These are phyloP conservation scores for Hericium coralloides DNA, from an alignment of 768 basidiomycete species.

Conservation along the genomic window DNA sequence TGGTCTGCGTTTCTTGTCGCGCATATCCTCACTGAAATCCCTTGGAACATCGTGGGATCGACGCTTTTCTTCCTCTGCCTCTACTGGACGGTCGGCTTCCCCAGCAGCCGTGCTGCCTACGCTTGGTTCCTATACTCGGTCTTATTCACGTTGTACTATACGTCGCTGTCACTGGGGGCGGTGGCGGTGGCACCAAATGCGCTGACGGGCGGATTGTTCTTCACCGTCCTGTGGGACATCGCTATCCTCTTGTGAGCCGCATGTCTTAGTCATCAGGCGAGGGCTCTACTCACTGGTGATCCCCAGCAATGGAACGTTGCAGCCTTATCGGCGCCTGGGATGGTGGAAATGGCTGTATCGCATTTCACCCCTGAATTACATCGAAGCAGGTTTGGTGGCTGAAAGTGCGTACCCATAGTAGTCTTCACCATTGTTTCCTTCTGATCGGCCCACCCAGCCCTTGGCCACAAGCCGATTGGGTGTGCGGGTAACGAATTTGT, in stretches of 20 bases:
- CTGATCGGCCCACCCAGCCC: slow-evolving; percentile 25
- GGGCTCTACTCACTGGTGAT: background rate
- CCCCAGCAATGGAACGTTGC: slow-evolving; percentile 37
- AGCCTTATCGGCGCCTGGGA: slow-evolving; percentile 32
- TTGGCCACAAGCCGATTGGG: slow-evolving; percentile 38
- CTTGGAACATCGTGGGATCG: slow-evolving; percentile 32
- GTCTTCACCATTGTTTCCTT: background rate
- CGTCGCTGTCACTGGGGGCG: background rate
- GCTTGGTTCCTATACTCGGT: slow-evolving; percentile 30
- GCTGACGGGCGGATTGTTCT: background rate
- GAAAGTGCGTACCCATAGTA: slow-evolving; percentile 30
- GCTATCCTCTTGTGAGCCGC: slow-evolving; percentile 32
- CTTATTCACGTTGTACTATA: slow-evolving; percentile 30
- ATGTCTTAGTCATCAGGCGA: background rate
- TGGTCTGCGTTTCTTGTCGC: slow-evolving; percentile 29
- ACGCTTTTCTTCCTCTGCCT: slow-evolving; percentile 38
- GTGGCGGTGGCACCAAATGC: background rate
- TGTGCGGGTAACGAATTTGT: slow-evolving; percentile 57
- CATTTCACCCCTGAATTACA: slow-evolving; percentile 26
- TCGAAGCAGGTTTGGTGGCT: slow-evolving; percentile 30
- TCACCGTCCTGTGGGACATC: slow-evolving; percentile 29
- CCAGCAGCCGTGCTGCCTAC: slow-evolving; percentile 29
- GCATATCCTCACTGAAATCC: slow-evolving; percentile 31
- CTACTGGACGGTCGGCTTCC: slow-evolving; percentile 39
- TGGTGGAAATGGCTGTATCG: slow-evolving; percentile 39